Percentiles rank a stretch among this genome's conserved stretches.
phyloP scores from a whole-genome alignment of 2,329 filamentous ascomycete species.

The Colletotrichum sp. region DNA sequence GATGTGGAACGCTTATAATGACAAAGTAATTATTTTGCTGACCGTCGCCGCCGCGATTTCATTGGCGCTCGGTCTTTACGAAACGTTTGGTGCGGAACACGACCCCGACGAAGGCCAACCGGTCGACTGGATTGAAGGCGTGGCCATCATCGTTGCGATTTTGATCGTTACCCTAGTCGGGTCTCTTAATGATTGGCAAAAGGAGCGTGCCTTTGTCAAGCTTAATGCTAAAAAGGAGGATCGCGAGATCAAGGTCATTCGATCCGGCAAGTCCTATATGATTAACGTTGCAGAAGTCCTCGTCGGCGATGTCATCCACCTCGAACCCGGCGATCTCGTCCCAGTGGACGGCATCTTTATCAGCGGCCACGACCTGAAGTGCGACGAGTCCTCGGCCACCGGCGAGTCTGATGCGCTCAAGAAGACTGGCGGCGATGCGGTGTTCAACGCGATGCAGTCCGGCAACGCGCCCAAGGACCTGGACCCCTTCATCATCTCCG shows the following conservation, averaged over 20 bases:
- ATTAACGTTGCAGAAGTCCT: conserved; percentile 71
- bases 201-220: conserved; percentile 68
- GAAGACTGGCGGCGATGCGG: conserved; percentile 66
- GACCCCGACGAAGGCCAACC: conserved; percentile 39
- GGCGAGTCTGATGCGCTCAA: conserved; percentile 76
- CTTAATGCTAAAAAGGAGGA: conserved; percentile 69
- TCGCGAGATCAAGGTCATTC: conserved; percentile 68
- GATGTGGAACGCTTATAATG: conserved; percentile 72
- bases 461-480: conserved; percentile 52
- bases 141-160: conserved; percentile 70
- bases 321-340: conserved; percentile 73
- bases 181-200: conserved; percentile 71
- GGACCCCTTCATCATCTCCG: conserved; percentile 70
- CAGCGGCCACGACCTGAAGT: conserved; percentile 57
- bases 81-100: conserved; percentile 61
- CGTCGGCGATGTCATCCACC: conserved; percentile 72
- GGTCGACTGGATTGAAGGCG: conserved; percentile 72
- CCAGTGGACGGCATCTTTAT: conserved; percentile 76
- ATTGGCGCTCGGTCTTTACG: conserved; percentile 69
- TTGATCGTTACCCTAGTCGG: conserved; percentile 68
- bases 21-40: conserved; percentile 71
- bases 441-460: conserved; percentile 58
- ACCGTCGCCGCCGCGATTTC: conserved; percentile 71
- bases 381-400: conserved; percentile 76
- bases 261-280: conserved; percentile 68